Evolutionary conservation across 441 rosid species (phyloP).

Genomic region (Aquilaria agallochum): DNA sequence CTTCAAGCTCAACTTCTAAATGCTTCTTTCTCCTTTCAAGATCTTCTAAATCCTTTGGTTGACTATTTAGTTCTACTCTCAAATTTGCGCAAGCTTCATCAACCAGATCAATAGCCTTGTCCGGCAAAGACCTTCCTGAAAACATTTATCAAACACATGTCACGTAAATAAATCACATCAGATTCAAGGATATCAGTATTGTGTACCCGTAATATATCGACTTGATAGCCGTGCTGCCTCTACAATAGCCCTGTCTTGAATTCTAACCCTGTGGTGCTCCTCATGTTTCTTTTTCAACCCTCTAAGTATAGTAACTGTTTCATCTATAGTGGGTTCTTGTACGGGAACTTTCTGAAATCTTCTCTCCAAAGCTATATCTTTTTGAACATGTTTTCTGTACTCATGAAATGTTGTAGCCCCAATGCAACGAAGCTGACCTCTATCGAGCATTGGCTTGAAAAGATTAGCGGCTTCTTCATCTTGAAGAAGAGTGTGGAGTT

Average conservation of each 20-base stretch:
- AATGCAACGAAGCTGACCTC: conserved; percentile 86
- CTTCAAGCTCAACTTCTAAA: conserved; percentile 75
- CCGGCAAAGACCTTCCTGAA: conserved; percentile 79
- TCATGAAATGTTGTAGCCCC: conserved; percentile 88
- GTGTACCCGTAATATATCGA: conserved; percentile 72
- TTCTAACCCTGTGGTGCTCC: conserved; percentile 85
- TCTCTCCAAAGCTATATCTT: conserved; percentile 92
- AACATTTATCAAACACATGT: too few relatives aligned
- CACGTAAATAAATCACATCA: too few relatives aligned
- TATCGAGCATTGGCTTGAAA: conserved; percentile 84
- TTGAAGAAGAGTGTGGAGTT: conserved; percentile 73
- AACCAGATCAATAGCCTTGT: conserved; percentile 83
- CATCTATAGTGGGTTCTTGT: conserved; percentile 76
- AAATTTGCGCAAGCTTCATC: conserved; percentile 88
- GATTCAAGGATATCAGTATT: neutral
- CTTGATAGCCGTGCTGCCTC: conserved; percentile 73
- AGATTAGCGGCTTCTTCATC: conserved; percentile 92
- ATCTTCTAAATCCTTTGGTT: conserved; percentile 80
- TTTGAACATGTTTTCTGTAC: conserved; percentile 83
- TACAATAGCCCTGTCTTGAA: conserved; percentile 68
- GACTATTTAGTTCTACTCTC: conserved; percentile 80
- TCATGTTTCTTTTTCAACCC: conserved; percentile 85
- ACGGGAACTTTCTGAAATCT: conserved; percentile 85
- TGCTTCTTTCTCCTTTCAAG: conserved; percentile 80
- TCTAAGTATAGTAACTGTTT: conserved; percentile 70